These are phyloP conservation scores for Hibiscus trionum DNA, from an alignment of 345 rosid species.

Conservation along the genomic window DNA sequence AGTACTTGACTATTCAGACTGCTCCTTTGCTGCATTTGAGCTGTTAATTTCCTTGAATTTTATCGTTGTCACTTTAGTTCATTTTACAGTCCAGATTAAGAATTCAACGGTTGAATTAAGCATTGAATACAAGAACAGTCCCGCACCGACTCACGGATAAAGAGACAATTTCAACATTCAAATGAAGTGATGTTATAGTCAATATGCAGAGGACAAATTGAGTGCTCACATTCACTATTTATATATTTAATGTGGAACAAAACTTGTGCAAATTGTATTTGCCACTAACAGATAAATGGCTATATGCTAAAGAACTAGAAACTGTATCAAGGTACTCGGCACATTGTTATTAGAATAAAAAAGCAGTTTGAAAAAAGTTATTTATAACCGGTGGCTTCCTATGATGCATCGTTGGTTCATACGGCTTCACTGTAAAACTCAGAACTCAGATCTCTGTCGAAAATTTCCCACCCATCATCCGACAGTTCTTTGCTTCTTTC, in stretches of 20 bases:
- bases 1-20: background rate
- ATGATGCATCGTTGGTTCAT: slow-evolving; percentile 1
- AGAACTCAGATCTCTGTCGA: slow-evolving; percentile 21
- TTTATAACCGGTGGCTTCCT: background rate
- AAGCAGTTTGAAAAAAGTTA: background rate
- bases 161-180: background rate
- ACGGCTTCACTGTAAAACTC: slow-evolving; percentile 3
- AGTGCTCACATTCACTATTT: background rate
- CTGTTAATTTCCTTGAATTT: background rate
- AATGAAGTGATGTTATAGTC: too few species aligned
- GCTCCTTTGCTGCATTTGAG: background rate
- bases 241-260: background rate
- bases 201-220: background rate
- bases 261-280: background rate
- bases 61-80: background rate
- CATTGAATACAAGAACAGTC: background rate
- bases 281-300: background rate
- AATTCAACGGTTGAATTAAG: background rate
- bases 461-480: slow-evolving; percentile 69
- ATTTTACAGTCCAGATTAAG: too few species aligned
- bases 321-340: background rate
- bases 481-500: slow-evolving; percentile 23
- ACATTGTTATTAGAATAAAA: background rate
- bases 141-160: too few species aligned
- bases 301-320: background rate